Percentiles rank a stretch among this genome's conserved stretches.
phyloP scores from a whole-genome alignment of 2,329 filamentous ascomycete species.

The Scytalidium sp. region DNA sequence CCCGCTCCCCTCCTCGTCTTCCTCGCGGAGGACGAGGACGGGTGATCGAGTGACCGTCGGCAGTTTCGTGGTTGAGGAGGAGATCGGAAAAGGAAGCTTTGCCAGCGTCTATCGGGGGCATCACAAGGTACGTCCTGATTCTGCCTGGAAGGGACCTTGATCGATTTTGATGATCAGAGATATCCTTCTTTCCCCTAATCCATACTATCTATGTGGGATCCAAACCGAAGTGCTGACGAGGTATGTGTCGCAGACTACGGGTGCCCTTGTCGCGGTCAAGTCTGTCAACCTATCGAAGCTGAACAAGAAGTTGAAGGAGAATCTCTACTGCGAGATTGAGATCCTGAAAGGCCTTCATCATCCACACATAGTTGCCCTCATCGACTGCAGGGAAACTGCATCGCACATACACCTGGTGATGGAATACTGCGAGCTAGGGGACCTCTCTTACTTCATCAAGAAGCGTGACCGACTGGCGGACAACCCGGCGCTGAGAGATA shows the following conservation, averaged over 20 bases:
- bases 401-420: slow-evolving; percentile 95
- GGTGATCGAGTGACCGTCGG: slow-evolving; percentile 58
- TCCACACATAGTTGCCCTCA: slow-evolving; percentile 93
- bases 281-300: slow-evolving; percentile 88
- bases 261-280: slow-evolving; percentile 89
- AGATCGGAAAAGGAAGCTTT: slow-evolving; percentile 97
- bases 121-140: slow-evolving; percentile 66
- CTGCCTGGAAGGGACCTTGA: slow-evolving; percentile 2
- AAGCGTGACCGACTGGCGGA: slow-evolving; percentile 78
- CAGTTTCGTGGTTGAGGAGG: slow-evolving; percentile 72
- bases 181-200: too few relatives aligned
- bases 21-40: slow-evolving; percentile 33
- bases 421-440: slow-evolving; percentile 97
- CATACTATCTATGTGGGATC: slow-evolving; percentile 4
- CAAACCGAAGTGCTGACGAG: slow-evolving; percentile 16
- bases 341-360: slow-evolving; percentile 93
- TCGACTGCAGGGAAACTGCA: slow-evolving; percentile 85
- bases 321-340: slow-evolving; percentile 90
- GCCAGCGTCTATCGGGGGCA: slow-evolving; percentile 88
- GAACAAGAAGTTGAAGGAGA: slow-evolving; percentile 95
- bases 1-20: slow-evolving; percentile 36
- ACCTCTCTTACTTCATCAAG: slow-evolving; percentile 94
- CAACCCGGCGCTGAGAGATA: slow-evolving; percentile 79
- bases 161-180: slow-evolving; percentile 4
- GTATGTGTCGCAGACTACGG: slow-evolving; percentile 58